Evolutionary conservation across 2,329 filamentous ascomycete genomes (phyloP).

Genomic region (Aspergillus ochraceus): DNA sequence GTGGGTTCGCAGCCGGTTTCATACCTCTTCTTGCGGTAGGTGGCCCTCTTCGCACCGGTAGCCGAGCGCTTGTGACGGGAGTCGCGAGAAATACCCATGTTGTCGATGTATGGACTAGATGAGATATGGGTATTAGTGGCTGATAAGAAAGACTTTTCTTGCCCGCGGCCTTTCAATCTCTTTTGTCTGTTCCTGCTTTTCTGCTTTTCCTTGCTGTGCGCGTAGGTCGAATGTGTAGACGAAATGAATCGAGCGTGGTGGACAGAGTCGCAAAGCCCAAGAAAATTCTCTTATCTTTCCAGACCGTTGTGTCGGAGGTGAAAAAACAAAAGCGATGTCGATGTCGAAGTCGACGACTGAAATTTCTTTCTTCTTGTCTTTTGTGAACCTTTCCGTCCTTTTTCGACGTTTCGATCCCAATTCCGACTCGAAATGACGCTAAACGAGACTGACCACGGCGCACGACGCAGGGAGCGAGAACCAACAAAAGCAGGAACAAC

Average conservation of each 20-base stretch:
- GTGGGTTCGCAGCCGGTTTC: conserved; percentile 14
- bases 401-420: not conserved
- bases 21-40: conserved; percentile 70
- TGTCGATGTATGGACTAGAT: conserved; percentile 64
- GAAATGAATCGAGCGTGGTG: not conserved
- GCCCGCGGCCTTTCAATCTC: not conserved
- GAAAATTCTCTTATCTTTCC: not conserved
- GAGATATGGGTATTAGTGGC: not conserved
- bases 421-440: not conserved
- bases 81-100: conserved; percentile 99
- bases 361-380: not conserved
- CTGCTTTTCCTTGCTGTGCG: not conserved
- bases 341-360: not conserved
- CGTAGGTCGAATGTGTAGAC: not conserved
- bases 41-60: conserved; percentile 95
- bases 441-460: conserved; percentile 10
- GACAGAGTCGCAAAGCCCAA: not conserved
- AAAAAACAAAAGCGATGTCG: not conserved
- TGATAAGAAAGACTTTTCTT: not conserved
- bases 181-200: not conserved
- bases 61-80: conserved; percentile 99
- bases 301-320: not conserved
- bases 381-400: not conserved
- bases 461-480: conserved; percentile 17
- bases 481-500: conserved; percentile 28